Conservation (phyloP, 352 stramenopile species). For the Globisporangium alternatum region DNA sequence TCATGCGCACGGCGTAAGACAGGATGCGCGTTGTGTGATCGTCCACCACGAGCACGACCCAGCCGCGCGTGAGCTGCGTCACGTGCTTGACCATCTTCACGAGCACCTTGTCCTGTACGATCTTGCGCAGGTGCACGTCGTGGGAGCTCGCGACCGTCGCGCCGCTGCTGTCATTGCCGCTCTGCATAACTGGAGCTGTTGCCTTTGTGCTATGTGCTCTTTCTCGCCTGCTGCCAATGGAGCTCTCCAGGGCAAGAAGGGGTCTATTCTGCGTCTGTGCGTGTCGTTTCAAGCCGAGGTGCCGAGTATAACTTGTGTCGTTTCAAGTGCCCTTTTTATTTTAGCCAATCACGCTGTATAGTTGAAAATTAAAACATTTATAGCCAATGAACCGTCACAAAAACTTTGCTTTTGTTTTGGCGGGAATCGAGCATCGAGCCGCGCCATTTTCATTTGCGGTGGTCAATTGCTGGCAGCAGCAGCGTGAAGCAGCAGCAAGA, state of each 20-base stretch:
- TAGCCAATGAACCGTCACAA: not conserved
- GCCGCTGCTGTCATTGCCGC: not conserved
- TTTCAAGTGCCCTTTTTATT: not conserved
- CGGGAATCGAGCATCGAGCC: constrained; percentile 20
- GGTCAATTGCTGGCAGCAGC: constrained; percentile 2
- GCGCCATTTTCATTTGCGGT: constrained; percentile 9
- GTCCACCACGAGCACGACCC: constrained; percentile 95
- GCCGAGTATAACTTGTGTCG: constrained; percentile 1
- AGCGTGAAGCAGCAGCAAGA: not conserved
- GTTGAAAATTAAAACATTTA: not conserved
- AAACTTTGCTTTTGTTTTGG: constrained; percentile 20
- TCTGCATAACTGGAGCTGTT: constrained; percentile 1
- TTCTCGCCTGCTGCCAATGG: constrained; percentile 3
- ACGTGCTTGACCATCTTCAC: constrained; percentile 83
- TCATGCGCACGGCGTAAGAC: constrained; percentile 95
- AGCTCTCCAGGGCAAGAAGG: not conserved
- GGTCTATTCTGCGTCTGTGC: not conserved
- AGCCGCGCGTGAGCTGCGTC: constrained; percentile 69
- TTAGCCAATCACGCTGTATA: not conserved
- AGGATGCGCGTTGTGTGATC: constrained; percentile 91
- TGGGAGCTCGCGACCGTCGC: constrained; percentile 36
- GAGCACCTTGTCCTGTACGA: constrained; percentile 81
- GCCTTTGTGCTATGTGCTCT: not conserved
- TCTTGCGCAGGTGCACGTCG: constrained; percentile 68
- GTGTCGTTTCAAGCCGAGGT: constrained; percentile 11